phyloP scores from a whole-genome alignment of 2,329 filamentous ascomycete genomes.

The Cladosporium austrohemisphaericum region DNA sequence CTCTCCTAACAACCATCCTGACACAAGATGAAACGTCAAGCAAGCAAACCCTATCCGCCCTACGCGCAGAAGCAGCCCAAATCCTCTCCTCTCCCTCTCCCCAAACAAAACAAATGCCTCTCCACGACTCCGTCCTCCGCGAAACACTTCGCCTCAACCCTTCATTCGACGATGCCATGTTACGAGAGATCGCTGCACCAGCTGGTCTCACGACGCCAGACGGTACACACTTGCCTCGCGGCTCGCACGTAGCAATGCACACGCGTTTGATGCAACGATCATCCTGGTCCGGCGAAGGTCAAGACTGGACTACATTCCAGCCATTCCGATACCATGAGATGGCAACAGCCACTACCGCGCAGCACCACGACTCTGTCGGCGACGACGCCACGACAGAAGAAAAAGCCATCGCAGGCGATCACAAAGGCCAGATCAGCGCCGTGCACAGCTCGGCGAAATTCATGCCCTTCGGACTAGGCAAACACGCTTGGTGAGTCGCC shows the following conservation, averaged over 20 bases:
- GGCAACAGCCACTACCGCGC: no score
- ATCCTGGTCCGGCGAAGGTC: not conserved
- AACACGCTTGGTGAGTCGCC: conserved; percentile 15
- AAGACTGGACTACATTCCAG: not conserved
- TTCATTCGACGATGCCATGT: conserved; percentile 21
- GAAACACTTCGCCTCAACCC: conserved; percentile 21
- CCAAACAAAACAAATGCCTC: conserved; percentile 16
- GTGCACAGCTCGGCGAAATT: conserved; percentile 14
- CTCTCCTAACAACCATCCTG: conserved; percentile 12
- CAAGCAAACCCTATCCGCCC: conserved; percentile 5
- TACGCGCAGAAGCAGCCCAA: conserved; percentile 15
- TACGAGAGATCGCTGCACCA: conserved; percentile 18
- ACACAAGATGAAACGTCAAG: not conserved
- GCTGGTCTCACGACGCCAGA: conserved; percentile 21
- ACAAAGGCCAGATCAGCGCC: conserved; percentile 5
- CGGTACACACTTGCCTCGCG: conserved; percentile 19
- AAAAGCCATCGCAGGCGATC: not conserved
- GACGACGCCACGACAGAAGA: conserved; percentile 4
- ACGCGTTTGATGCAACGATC: conserved; percentile 13
- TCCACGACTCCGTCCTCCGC: conserved; percentile 22
- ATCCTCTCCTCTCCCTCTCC: conserved; percentile 4
- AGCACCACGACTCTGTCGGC: no score
- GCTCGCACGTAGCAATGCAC: conserved; percentile 13
- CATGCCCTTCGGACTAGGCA: conserved; percentile 19
- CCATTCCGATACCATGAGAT: conserved; percentile 9